Percentiles rank a stretch among this genome's conserved stretches.
Evolutionary conservation across 1,139 yeast genomes (phyloP).

Genomic region (Hanseniaspora gamundiae): DNA sequence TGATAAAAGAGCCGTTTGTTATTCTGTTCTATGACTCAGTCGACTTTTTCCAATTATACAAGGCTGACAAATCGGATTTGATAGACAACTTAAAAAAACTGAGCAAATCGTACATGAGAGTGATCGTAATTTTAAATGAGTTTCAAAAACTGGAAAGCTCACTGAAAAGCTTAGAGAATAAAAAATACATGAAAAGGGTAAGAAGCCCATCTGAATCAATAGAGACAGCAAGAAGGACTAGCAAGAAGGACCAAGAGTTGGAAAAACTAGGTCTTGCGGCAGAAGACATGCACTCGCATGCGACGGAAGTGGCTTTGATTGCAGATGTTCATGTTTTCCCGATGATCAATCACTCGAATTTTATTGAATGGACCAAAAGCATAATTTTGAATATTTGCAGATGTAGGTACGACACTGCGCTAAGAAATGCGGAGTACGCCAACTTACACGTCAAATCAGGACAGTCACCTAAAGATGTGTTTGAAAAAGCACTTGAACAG

Average conservation of each 20-base stretch:
- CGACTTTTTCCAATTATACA: conserved; percentile 30
- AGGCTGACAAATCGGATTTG: conserved; percentile 19
- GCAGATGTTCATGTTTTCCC: conserved; percentile 36
- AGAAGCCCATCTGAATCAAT: conserved; percentile 15
- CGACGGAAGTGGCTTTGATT: conserved; percentile 32
- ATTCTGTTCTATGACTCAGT: conserved; percentile 37
- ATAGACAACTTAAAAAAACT: conserved; percentile 15
- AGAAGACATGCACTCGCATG: conserved; percentile 19
- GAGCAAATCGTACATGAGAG: conserved; percentile 18
- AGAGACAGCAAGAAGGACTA: conserved; percentile 9
- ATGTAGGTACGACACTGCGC: conserved; percentile 41
- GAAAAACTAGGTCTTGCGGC: conserved; percentile 15
- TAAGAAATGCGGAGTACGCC: conserved; percentile 41
- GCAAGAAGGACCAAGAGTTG: conserved; percentile 11
- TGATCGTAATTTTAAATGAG: conserved; percentile 38
- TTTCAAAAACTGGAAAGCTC: conserved; percentile 34
- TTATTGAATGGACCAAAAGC: conserved; percentile 41
- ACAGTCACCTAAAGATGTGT: conserved; percentile 33
- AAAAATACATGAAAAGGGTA: conserved; percentile 33
- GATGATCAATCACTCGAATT: conserved; percentile 35
- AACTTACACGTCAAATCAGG: conserved; percentile 47
- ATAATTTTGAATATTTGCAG: conserved; percentile 45
- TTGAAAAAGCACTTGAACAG: conserved; percentile 38
- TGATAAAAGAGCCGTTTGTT: conserved; percentile 32
- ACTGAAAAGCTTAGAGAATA: conserved; percentile 35